phyloP scores from a whole-genome alignment of 352 stramenopile genomes.

The Lagenidium giganteum region DNA sequence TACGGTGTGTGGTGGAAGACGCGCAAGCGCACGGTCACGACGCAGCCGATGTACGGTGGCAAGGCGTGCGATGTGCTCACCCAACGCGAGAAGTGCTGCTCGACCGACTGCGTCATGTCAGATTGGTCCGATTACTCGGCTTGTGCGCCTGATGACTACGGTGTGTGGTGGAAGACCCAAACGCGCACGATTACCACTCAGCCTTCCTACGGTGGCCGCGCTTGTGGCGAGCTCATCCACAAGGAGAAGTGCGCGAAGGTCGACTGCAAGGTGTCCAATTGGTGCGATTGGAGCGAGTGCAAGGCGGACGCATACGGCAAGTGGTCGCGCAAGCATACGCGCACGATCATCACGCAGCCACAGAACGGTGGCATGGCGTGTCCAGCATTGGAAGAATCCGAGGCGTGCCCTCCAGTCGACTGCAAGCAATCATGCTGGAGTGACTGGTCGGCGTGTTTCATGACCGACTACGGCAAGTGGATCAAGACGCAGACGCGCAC shows the following conservation, averaged over 20 bases:
- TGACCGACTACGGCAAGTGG: constrained; percentile 20
- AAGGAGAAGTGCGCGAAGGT: constrained; percentile 29
- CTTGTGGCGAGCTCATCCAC: constrained; percentile 33
- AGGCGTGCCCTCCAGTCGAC: constrained; percentile 30
- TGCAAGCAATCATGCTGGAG: constrained; percentile 51
- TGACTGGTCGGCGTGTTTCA: constrained; percentile 53
- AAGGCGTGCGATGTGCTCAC: constrained; percentile 11
- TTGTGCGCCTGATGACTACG: too few relatives aligned
- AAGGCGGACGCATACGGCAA: constrained; percentile 32
- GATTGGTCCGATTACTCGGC: constrained; percentile 13
- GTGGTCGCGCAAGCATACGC: constrained; percentile 41
- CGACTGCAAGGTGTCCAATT: constrained; percentile 44
- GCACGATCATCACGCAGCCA: constrained; percentile 24
- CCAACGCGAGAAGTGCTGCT: too few relatives aligned
- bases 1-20: background rate
- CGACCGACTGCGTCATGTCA: constrained; percentile 23
- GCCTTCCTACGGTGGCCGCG: constrained; percentile 29
- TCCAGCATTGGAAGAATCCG: constrained; percentile 23
- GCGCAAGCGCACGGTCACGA: constrained; percentile 20
- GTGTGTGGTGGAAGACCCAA: constrained; percentile 46
- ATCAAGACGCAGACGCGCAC: constrained; percentile 31
- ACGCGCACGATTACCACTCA: constrained; percentile 20
- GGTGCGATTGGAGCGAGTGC: constrained; percentile 45
- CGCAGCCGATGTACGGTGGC: constrained; percentile 21
- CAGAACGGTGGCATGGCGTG: constrained; percentile 33